Percentiles rank a stretch among this genome's conserved stretches.
phyloP scores from a whole-genome alignment of 306 rosid species.

The Purshia tridentata region DNA sequence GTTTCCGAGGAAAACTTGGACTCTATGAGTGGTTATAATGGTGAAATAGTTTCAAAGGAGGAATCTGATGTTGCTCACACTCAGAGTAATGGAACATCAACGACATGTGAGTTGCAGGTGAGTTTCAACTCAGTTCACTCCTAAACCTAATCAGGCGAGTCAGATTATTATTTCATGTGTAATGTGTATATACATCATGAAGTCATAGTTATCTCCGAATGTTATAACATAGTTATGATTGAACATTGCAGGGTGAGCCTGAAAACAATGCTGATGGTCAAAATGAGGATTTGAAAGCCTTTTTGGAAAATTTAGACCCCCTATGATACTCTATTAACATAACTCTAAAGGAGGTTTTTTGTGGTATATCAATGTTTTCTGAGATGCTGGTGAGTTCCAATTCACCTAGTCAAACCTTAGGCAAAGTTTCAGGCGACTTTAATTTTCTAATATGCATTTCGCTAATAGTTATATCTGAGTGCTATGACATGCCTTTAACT shows the following conservation, averaged over 20 bases:
- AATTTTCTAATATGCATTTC: not conserved
- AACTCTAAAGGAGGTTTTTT: not conserved
- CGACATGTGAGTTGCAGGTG: conserved; percentile 12
- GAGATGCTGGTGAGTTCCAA: not conserved
- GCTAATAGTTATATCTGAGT: not conserved
- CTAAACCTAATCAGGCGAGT: not conserved
- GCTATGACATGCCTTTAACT: not conserved
- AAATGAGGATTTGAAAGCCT: not conserved
- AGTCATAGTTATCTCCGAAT: not conserved
- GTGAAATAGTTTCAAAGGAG: conserved; percentile 1
- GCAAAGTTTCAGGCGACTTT: conserved; percentile 6
- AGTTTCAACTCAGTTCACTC: not conserved
- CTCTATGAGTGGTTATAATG: not conserved
- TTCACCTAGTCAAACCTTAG: not conserved
- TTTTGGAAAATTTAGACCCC: conserved; percentile 5
- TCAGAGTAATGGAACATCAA: not conserved
- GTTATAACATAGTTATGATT: not conserved
- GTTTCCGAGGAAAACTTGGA: not conserved
- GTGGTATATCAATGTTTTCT: not conserved
- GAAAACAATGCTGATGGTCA: not conserved
- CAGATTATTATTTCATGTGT: not conserved
- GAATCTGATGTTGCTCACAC: not conserved
- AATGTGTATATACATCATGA: not conserved
- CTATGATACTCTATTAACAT: not conserved
- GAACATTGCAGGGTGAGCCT: conserved; percentile 2